Conservation (phyloP, 306 rosid genomes). For the Quercus parvula region DNA sequence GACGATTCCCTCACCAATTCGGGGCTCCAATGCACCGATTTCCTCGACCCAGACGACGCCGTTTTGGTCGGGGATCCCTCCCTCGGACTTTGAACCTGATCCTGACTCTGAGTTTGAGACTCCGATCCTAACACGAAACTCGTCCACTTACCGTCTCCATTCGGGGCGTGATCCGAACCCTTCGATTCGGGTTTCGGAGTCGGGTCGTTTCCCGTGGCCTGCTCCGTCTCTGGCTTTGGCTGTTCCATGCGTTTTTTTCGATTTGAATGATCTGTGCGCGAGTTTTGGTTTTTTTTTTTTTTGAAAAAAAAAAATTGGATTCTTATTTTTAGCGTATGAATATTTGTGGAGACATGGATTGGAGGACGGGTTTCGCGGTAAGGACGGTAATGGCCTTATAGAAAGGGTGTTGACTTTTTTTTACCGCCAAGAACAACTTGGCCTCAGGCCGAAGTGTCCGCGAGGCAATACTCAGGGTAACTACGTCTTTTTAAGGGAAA, state of each 20-base stretch:
- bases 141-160: slow-evolving; percentile 31
- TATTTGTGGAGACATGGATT: background rate
- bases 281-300: background rate
- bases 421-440: slow-evolving; percentile 19
- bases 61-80: slow-evolving; percentile 9
- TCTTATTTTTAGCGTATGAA: background rate
- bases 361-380: slow-evolving; percentile 6
- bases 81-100: slow-evolving; percentile 4
- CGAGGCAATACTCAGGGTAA: too few species aligned
- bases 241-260: slow-evolving; percentile 40
- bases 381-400: slow-evolving; percentile 18
- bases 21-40: slow-evolving; percentile 84
- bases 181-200: slow-evolving; percentile 19
- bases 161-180: slow-evolving; percentile 8
- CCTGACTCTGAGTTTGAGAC: slow-evolving; percentile 11
- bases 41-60: slow-evolving; percentile 42
- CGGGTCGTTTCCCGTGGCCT: background rate
- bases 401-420: background rate
- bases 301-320: background rate
- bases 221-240: slow-evolving; percentile 32
- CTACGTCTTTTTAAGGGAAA: too few species aligned
- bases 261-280: background rate
- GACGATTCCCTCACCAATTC: slow-evolving; percentile 68
- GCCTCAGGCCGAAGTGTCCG: too few species aligned
- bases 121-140: slow-evolving; percentile 38